Conservation (phyloP, 305 asterid species). For the Caryopteris hybrid region DNA sequence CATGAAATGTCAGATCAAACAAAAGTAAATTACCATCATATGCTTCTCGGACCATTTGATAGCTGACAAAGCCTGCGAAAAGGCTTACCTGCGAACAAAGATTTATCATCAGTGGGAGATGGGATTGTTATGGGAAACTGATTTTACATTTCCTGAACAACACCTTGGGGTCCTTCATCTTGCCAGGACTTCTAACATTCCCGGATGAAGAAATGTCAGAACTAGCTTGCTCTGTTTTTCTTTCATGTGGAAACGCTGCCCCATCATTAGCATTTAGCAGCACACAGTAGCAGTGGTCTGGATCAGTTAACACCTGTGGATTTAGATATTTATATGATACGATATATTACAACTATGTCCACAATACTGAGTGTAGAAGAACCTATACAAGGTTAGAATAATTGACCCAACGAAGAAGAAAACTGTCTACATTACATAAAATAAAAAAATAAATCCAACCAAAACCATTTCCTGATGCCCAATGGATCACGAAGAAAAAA, state of each 20-base stretch:
- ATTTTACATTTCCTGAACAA: background rate
- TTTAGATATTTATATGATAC: slow-evolving; percentile 8
- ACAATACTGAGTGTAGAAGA: background rate
- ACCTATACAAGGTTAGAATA: background rate
- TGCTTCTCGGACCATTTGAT: slow-evolving; percentile 92
- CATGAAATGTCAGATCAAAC: background rate
- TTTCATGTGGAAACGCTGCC: slow-evolving; percentile 75
- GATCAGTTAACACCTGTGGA: slow-evolving; percentile 86
- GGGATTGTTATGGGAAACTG: background rate
- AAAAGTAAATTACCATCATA: slow-evolving; percentile 70
- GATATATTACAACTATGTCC: background rate
- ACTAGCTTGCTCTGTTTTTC: slow-evolving; percentile 28
- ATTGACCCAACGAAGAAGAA: background rate
- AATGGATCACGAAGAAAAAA: background rate
- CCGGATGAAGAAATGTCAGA: slow-evolving; percentile 41
- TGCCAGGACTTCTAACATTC: slow-evolving; percentile 41
- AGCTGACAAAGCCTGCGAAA: slow-evolving; percentile 86
- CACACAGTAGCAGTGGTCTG: slow-evolving; percentile 95
- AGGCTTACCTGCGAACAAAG: slow-evolving; percentile 65
- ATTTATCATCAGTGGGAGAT: slow-evolving; percentile 3
- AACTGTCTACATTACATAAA: background rate
- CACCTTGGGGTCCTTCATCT: slow-evolving; percentile 70
- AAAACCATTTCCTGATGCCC: background rate
- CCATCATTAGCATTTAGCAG: slow-evolving; percentile 85
- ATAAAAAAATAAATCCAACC: too few relatives aligned